These are phyloP conservation scores for Cornus suecica DNA, from an alignment of 148 eudicot species.

Conservation along the genomic window DNA sequence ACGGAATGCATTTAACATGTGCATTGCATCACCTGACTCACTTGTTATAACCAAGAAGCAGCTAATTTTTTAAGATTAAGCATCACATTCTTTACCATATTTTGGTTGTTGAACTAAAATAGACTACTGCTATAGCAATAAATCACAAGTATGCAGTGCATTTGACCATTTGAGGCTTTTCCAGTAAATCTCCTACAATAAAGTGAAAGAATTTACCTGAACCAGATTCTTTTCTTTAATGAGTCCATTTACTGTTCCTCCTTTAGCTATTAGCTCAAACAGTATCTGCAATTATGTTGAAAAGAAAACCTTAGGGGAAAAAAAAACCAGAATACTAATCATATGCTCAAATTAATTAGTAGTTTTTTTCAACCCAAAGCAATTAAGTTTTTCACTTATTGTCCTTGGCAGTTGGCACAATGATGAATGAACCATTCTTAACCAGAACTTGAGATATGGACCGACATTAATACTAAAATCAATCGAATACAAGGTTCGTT, in stretches of 20 bases:
- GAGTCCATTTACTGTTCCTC: conserved; percentile 93
- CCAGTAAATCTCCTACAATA: not conserved
- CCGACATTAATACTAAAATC: not conserved
- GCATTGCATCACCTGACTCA: not conserved
- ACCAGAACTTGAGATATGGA: not conserved
- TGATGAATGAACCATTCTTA: too few species aligned
- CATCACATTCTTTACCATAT: not conserved
- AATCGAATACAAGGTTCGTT: not conserved
- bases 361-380: not conserved
- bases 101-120: too few species aligned
- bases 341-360: not conserved
- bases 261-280: conserved; percentile 85
- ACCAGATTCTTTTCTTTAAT: conserved; percentile 87
- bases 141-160: not conserved
- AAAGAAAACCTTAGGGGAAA: not conserved
- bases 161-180: not conserved
- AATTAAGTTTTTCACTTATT: not conserved
- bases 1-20: too few species aligned
- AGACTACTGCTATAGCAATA: not conserved
- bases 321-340: not conserved
- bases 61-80: not conserved
- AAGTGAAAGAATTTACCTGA: conserved; percentile 52
- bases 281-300: conserved; percentile 57
- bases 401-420: not conserved
- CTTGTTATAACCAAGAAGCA: not conserved